Evolutionary conservation across 768 basidiomycete genomes (phyloP), one percentile per base, ranked within the genome.

Genomic region (Trametes elegans): DNA sequence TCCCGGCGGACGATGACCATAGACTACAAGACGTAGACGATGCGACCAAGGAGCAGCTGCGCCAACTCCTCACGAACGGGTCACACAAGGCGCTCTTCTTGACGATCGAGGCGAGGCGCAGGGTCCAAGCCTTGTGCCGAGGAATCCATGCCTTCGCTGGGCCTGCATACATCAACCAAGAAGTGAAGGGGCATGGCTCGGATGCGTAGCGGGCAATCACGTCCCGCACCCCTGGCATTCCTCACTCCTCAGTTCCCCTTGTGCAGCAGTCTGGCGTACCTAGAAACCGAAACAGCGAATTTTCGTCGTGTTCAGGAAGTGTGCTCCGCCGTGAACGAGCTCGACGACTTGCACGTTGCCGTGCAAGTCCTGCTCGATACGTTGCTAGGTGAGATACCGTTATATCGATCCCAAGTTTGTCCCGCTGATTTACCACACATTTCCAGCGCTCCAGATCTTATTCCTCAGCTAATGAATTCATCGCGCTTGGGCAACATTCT

Each of bases 261-360:
- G 16, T 18, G n/a, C 8, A 8, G 2, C 46, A 26, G 26, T 11
- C 36, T n/a, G 18, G 26, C 26, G 26, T 13, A 6, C 36, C 38
- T 49, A 49, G 27, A 38, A 39, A 27, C 48, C 48, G 39, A 51
- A 21, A 21, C 50, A 51, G 31, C 50, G 21, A 18, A 51, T 34
- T 24, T 51, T 51, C 9, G 29, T 51, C 40, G 50, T 51, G 31
- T 51, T 42, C 29, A 18, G 19, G 50, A 51, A 18, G 50, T 51
- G 40, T 51, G 50, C 40, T 26, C 29, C 27, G 40, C 50, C 3
- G 24, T 51, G 31, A 40, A 51, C 29, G 40, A 51, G 40, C 40
- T 51, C 14, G 41, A 51, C 31, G 40, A 51, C n/a, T 21, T 51
- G 21, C 21, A 51, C 23, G 31, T 34, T n/a, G 50, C 26, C 16